Conservation (phyloP, 2,329 filamentous ascomycete species). For the Aspergillus versicolor region DNA sequence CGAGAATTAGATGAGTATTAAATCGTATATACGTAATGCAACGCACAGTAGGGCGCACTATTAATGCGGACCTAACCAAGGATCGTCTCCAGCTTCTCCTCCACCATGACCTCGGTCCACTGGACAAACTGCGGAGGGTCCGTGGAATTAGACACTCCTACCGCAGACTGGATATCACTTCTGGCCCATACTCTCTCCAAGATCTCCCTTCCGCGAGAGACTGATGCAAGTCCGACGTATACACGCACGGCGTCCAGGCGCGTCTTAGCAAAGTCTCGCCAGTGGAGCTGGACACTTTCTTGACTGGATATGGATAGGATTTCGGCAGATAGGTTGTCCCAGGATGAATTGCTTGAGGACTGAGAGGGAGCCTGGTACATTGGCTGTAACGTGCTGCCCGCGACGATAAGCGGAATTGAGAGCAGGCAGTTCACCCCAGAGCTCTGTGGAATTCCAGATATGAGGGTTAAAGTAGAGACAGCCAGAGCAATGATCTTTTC, state of each 20-base stretch:
- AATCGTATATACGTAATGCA: no score
- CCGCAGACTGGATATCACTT: background rate
- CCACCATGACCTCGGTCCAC: background rate
- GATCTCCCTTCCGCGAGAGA: constrained; percentile 4
- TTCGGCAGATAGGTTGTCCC: background rate
- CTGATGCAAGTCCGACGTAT: background rate
- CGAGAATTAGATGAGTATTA: no score
- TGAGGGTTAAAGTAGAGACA: background rate
- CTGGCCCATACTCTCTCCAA: constrained; percentile 8
- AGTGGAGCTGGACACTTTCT: background rate
- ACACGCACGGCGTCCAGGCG: background rate
- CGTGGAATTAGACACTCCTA: background rate
- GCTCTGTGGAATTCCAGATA: background rate
- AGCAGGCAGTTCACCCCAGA: constrained; percentile 8
- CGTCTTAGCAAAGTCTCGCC: background rate
- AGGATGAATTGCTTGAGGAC: background rate
- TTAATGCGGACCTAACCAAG: background rate
- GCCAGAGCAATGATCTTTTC: background rate
- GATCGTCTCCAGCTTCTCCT: background rate
- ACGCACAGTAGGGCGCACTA: no score
- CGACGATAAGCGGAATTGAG: constrained; percentile 5
- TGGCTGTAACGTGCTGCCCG: background rate
- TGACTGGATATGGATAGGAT: background rate
- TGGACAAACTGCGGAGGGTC: background rate
- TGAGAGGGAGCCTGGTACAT: no score